Percentiles rank a stretch among this genome's conserved stretches.
These are phyloP conservation scores for Solanum chiquidenum DNA, from an alignment of 257 asterid genomes.

Conservation along the genomic window DNA sequence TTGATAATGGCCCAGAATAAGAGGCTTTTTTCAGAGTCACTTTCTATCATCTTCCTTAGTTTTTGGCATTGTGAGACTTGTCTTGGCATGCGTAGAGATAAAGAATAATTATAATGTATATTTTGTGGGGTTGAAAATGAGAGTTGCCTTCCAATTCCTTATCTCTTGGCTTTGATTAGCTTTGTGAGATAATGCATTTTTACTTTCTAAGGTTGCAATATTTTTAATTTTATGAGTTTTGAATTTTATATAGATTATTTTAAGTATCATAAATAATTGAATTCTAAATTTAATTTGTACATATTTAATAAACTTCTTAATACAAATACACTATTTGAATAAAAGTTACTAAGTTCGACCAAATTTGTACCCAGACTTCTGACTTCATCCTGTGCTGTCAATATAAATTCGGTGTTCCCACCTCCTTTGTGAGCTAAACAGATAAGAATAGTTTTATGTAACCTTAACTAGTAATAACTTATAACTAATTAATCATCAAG, in stretches of 20 bases:
- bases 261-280: no score
- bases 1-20: constrained; percentile 10
- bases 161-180: constrained; percentile 11
- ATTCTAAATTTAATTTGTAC: no score
- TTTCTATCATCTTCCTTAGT: constrained; percentile 7
- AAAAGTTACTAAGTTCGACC: no score
- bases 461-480: not conserved
- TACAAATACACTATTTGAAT: not conserved
- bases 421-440: not conserved
- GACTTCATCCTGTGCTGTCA: not conserved
- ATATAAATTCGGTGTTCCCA: not conserved
- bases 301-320: no score
- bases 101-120: constrained; percentile 18
- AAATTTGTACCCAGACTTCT: no score
- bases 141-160: constrained; percentile 17
- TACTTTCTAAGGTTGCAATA: not conserved
- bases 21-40: constrained; percentile 13
- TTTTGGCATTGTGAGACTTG: constrained; percentile 20
- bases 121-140: constrained; percentile 8
- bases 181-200: constrained; percentile 7
- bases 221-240: no score
- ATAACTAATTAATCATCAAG: not conserved
- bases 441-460: not conserved
- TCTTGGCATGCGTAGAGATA: constrained; percentile 10
- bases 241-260: not conserved